Evolutionary conservation across 2,329 filamentous ascomycete species (phyloP).

Genomic region (Botrytis sinoallii): DNA sequence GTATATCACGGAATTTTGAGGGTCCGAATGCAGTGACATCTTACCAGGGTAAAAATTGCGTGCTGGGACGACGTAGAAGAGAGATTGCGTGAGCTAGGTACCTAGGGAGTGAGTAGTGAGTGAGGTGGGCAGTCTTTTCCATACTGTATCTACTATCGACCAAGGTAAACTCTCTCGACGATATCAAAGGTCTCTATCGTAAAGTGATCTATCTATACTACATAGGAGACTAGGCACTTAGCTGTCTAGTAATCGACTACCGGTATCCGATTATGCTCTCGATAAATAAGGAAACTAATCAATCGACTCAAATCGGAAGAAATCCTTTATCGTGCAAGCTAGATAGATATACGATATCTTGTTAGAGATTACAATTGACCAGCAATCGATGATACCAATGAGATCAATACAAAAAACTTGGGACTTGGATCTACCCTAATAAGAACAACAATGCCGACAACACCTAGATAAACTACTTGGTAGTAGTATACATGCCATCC

Average conservation of each 20-base stretch:
- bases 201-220: neutral
- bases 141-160: neutral
- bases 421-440: neutral
- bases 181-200: neutral
- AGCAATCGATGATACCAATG: neutral
- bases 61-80: neutral
- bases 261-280: neutral
- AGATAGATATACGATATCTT: neutral
- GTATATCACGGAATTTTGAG: neutral
- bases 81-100: neutral
- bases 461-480: neutral
- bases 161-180: too few species aligned
- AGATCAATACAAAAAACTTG: neutral
- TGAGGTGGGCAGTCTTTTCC: neutral
- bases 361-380: neutral
- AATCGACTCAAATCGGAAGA: neutral
- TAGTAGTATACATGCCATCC: neutral
- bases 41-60: conserved; percentile 3
- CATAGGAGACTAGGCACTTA: neutral
- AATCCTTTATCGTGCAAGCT: neutral
- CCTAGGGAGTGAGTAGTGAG: too few species aligned
- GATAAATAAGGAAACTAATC: neutral
- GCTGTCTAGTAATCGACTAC: neutral
- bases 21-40: neutral
- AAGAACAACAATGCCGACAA: too few species aligned